Evolutionary conservation across 164 flowering plant genomes (phyloP).

Genomic region (Taxillus chinensis): DNA sequence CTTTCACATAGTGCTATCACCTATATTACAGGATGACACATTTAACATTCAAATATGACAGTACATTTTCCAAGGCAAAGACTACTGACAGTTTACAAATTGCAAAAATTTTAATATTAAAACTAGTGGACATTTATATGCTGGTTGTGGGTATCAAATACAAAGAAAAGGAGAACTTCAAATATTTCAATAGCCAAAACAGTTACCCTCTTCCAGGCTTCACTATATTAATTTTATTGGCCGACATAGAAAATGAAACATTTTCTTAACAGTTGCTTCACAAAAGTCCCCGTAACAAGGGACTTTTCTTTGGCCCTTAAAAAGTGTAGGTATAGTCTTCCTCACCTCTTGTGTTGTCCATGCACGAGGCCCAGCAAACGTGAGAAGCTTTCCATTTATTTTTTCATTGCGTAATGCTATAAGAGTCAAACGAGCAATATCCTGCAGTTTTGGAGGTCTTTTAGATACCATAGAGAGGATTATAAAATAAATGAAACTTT

Average conservation of each 20-base stretch:
- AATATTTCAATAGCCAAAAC: background rate
- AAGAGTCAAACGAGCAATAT: constrained; percentile 86
- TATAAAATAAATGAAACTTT: background rate
- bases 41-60: background rate
- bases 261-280: background rate
- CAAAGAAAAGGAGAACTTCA: too few relatives aligned
- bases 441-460: constrained; percentile 34
- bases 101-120: too few relatives aligned
- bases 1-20: constrained; percentile 95
- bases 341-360: constrained; percentile 99
- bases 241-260: background rate
- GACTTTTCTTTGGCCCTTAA: background rate
- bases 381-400: constrained; percentile 66
- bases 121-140: background rate
- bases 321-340: background rate
- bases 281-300: background rate
- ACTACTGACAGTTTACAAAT: background rate
- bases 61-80: background rate
- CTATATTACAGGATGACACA: constrained; percentile 24
- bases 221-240: background rate
- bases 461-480: background rate
- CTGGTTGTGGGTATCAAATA: background rate
- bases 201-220: background rate
- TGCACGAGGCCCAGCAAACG: constrained; percentile 97
- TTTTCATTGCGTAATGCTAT: constrained; percentile 84